Conservation (phyloP, 1,139 yeast genomes). For the Diutina scorzettiae region DNA sequence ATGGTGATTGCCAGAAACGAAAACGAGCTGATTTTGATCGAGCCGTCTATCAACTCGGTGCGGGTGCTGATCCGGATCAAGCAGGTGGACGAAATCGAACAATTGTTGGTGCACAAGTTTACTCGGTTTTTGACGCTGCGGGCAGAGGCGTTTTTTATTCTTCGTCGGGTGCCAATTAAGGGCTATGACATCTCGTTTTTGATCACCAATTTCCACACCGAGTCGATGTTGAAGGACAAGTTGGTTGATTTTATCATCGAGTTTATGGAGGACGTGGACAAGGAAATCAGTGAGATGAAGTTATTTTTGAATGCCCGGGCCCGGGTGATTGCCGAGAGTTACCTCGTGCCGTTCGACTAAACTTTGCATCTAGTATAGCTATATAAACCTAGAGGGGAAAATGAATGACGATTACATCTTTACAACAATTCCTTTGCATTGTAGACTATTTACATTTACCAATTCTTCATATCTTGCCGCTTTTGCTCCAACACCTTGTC, state of each 20-base stretch:
- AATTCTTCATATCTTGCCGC: constrained; percentile 10
- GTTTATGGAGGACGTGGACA: constrained; percentile 98
- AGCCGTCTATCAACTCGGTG: constrained; percentile 84
- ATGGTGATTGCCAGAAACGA: constrained; percentile 89
- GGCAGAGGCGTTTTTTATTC: constrained; percentile 86
- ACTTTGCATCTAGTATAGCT: neutral
- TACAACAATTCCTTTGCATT: no score
- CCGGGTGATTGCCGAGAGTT: constrained; percentile 94
- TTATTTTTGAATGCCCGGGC: constrained; percentile 94
- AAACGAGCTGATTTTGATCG: constrained; percentile 84
- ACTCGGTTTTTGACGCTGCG: constrained; percentile 88
- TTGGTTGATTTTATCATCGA: constrained; percentile 93
- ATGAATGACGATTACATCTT: neutral
- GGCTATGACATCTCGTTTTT: constrained; percentile 92
- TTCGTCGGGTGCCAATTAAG: constrained; percentile 81
- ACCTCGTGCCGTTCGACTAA: constrained; percentile 62
- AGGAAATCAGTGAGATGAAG: constrained; percentile 97
- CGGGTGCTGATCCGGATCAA: constrained; percentile 86
- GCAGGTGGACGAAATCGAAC: constrained; percentile 96
- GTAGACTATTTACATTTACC: neutral
- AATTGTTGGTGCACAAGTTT: constrained; percentile 85
- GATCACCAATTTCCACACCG: constrained; percentile 90
- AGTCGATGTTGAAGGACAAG: constrained; percentile 89
- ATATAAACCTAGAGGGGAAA: neutral
- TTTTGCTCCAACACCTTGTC: constrained; percentile 32